Evolutionary conservation across 1,284 basidiomycete genomes (phyloP).

Genomic region (Paramarasmius palmivorus): DNA sequence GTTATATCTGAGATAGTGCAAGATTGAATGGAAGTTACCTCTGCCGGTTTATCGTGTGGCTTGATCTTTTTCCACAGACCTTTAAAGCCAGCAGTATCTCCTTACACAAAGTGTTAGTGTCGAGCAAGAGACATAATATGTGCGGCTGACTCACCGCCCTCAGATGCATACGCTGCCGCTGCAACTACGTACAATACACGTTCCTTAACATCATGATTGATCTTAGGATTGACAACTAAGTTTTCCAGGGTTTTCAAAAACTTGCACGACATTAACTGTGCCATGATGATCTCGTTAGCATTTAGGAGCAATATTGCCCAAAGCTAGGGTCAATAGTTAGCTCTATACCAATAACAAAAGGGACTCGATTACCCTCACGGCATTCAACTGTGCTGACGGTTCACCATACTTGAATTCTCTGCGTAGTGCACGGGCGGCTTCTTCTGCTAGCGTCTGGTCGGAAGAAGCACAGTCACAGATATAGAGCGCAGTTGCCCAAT

Average conservation of each 20-base stretch:
- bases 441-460: conserved; percentile 68
- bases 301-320: conserved; percentile 85
- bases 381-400: conserved; percentile 68
- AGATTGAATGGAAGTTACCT: conserved; percentile 41
- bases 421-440: conserved; percentile 70
- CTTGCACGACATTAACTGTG: conserved; percentile 71
- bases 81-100: conserved; percentile 57
- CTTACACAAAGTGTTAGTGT: conserved; percentile 22
- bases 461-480: conserved; percentile 74
- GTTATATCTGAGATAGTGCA: neutral
- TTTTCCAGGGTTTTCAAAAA: conserved; percentile 77
- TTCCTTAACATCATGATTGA: conserved; percentile 72
- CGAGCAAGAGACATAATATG: too few relatives aligned
- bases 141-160: too few relatives aligned
- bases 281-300: conserved; percentile 62
- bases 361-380: conserved; percentile 64
- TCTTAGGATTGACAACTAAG: conserved; percentile 48
- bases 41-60: conserved; percentile 67
- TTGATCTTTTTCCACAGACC: conserved; percentile 70
- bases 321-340: too few relatives aligned
- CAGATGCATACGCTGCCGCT: conserved; percentile 66
- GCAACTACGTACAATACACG: conserved; percentile 70
- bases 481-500: conserved; percentile 76
- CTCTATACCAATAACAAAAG: conserved; percentile 3
- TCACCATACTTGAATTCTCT: conserved; percentile 82